Base-by-base conservation (phyloP, 495 filamentous ascomycete genomes). In the Aspergillus haitiensis region DNA sequence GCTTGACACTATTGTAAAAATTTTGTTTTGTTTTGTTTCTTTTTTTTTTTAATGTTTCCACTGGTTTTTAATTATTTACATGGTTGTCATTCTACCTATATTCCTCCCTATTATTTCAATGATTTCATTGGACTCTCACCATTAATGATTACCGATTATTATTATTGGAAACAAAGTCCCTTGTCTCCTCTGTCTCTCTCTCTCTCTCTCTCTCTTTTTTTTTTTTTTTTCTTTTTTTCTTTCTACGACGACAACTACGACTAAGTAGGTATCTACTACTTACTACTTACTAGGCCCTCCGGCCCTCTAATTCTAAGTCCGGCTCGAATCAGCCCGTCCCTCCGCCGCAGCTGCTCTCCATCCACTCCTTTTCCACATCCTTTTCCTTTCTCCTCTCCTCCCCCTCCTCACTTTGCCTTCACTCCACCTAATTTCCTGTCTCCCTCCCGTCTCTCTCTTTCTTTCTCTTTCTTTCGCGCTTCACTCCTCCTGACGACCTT, bases 331-430 rank as follows among this genome's bases (percentile, higher is more conserved):
- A 56, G 36, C 35, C 52, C 36, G 31, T 45, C 34, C 63, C 33
- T 37, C 56, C 55, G 33, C 56, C 45, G 35, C 35, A 32, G 47
- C 32, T 52, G 44, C 51, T 45, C 35, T 52, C 18, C 46, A 55
- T 56, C 59, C 63, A 57, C 59, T 62, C 52, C 59, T 65, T 62
- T 62, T 60, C 44, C 51, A 54, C 52, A 5, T 33, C 50, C 52
- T 59, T 61, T 59, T 61, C 47, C 53, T 54, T 58, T 61, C 56
- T 39, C 34, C 16, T 45, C 27, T 47, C 18, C 50, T 27, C 21
- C 52, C 47, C 54, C 55, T 47, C 49, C 44, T 45, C 35, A 35
- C 48, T 52, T 18, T 53, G 21, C 21, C 21, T 27, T 27, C 21
- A 27, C 21, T 27, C 21, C 21, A 27, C 21, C n/a, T n/a, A n/a